Conservation (phyloP, 768 basidiomycete species). For the Hygrocybe coccinea region DNA sequence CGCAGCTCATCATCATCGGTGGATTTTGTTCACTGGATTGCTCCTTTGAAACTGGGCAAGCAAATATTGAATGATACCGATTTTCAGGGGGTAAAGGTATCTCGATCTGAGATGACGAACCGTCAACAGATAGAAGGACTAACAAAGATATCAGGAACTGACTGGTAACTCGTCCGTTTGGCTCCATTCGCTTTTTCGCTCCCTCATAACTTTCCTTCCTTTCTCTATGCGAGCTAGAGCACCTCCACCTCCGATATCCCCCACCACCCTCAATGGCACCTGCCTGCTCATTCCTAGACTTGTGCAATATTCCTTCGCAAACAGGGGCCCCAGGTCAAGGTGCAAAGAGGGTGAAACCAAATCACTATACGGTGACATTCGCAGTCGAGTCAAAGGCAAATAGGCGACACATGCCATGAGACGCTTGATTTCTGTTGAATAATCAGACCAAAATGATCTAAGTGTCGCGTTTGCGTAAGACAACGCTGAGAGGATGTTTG, state of each 20-base stretch:
- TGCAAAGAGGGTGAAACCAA: constrained; percentile 69
- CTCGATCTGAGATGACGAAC: constrained; percentile 63
- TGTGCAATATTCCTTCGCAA: constrained; percentile 86
- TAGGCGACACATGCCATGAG: constrained; percentile 67
- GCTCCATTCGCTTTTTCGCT: constrained; percentile 89
- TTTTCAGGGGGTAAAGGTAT: constrained; percentile 82
- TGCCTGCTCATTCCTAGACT: constrained; percentile 85
- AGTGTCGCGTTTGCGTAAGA: constrained; percentile 69
- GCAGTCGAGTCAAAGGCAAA: constrained; percentile 62
- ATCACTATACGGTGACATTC: constrained; percentile 69
- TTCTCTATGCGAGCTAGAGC: constrained; percentile 92
- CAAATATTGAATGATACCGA: constrained; percentile 94
- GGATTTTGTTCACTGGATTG: constrained; percentile 91
- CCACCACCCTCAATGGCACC: constrained; percentile 81
- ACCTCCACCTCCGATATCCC: constrained; percentile 89
- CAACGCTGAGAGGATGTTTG: constrained; percentile 56
- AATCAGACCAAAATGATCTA: constrained; percentile 55
- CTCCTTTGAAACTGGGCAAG: constrained; percentile 97
- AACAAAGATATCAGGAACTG: constrained; percentile 12
- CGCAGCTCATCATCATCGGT: constrained; percentile 96
- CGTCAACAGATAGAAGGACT: constrained; percentile 1
- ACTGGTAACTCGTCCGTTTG: constrained; percentile 88
- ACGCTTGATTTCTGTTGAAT: constrained; percentile 60
- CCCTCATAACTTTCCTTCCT: constrained; percentile 88
- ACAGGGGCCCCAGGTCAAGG: constrained; percentile 73